Percentiles rank a stretch among this genome's conserved stretches.
phyloP scores from a whole-genome alignment of 352 stramenopile genomes.

The Pythium folliculosum region DNA sequence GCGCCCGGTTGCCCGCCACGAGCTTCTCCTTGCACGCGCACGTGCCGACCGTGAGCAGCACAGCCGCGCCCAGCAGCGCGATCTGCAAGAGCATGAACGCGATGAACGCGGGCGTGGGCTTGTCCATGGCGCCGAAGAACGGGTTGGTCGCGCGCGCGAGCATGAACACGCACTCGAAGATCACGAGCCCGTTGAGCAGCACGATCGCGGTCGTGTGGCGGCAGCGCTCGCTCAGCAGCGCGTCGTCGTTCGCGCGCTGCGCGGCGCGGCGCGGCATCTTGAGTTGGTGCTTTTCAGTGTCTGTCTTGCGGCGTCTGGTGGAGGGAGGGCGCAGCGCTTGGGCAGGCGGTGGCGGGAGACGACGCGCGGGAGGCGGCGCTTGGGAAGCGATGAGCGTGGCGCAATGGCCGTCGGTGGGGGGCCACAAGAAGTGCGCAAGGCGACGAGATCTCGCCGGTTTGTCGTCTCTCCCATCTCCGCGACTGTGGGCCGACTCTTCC shows the following conservation, averaged over 20 bases:
- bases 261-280: no score
- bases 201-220: conserved; percentile 35
- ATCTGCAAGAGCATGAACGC: conserved; percentile 42
- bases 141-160: conserved; percentile 34
- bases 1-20: conserved; percentile 28
- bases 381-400: no score
- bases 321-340: no score
- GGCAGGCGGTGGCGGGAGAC: no score
- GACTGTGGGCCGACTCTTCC: no score
- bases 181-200: conserved; percentile 33
- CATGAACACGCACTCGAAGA: conserved; percentile 37
- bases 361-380: no score
- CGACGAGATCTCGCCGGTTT: no score
- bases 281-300: no score
- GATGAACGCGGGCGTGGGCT: conserved; percentile 33
- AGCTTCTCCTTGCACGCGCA: conserved; percentile 32
- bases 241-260: neutral
- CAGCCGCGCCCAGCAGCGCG: conserved; percentile 28
- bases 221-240: conserved; percentile 30
- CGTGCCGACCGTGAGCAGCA: conserved; percentile 32
- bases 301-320: no score
- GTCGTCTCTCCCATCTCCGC: no score
- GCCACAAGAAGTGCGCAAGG: no score
- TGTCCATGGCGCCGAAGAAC: conserved; percentile 37
- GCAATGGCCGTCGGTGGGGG: no score